Base-by-base conservation (phyloP, 306 rosid genomes). In the Lathyrus oleraceus region DNA sequence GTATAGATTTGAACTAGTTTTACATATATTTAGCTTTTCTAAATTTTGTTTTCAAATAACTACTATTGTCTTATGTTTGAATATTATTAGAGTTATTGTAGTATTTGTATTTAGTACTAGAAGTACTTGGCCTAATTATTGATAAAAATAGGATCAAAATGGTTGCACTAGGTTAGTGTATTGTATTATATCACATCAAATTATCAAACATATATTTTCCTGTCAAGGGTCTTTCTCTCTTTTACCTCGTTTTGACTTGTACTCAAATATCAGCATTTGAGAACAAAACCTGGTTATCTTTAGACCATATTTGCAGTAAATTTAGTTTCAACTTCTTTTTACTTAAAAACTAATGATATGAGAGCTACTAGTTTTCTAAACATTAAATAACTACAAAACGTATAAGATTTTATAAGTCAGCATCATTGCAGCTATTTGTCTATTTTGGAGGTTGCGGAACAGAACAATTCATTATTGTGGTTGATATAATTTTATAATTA, bases 21-120 rank as follows among this genome's bases (percentile, higher is more conserved):
- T 16, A 5, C 32, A n/a, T 54, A 58, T 45, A 10, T 21, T 36
- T 21, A 67, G 66, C 61, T 38, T 48, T 3, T 59, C 25, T 54
- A 12, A 54, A 11, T 12, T 44, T 71, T 70, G 43, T 56, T 71
- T 57, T 8, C 48, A 36, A 17, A 71, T 61, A 70, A 36, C 47
- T 66, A 43, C 43, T 49, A 8, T 5, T 64, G 20, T 56, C 43
- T n/a, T 4, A 4, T 52, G 42, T 51, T 20, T 12, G 23, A 69
- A 20, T 20, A 13, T 38, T 40, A 10, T 48, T 16, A 13, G 20
- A 16, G 14, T 54, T n/a, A 54, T 54, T 39, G 56, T 25, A 52
- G 51, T 21, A 32, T 11, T 32, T 32, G 48, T 19, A 35, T 17
- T 11, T 15, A 60, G 65, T 16, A 60, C 65, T 60, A 27, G 65